Evolutionary conservation across 257 asterid species (phyloP).

Genomic region (Gentiana dahurica): DNA sequence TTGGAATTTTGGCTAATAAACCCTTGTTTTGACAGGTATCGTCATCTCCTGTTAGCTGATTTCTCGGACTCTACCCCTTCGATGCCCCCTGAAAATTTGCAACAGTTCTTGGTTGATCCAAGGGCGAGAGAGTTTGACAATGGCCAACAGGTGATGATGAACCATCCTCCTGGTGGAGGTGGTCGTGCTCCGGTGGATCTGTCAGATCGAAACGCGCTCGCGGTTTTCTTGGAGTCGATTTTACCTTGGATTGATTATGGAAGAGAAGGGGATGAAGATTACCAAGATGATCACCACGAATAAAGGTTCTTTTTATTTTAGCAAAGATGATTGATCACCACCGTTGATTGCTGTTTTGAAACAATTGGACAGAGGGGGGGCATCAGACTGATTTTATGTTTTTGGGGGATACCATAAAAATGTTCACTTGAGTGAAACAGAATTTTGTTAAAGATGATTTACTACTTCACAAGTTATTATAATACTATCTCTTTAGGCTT

Average conservation of each 20-base stretch:
- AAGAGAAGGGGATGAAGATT: conserved; percentile 24
- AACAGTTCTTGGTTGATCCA: conserved; percentile 59
- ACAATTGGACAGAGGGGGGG: too few relatives aligned
- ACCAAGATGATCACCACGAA: conserved; percentile 24
- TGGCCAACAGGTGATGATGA: conserved; percentile 17
- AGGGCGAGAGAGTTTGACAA: conserved; percentile 43
- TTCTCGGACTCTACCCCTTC: conserved; percentile 79
- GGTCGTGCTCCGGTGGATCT: conserved; percentile 35
- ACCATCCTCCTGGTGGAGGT: conserved; percentile 16
- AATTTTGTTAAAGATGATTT: too few relatives aligned
- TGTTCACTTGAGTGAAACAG: too few relatives aligned
- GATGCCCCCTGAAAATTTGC: conserved; percentile 92
- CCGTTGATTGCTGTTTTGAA: too few relatives aligned
- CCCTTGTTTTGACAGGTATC: conserved; percentile 41
- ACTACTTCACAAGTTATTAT: too few relatives aligned
- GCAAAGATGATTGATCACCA: too few relatives aligned
- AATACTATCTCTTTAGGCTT: too few relatives aligned
- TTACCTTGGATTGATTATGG: conserved; percentile 79
- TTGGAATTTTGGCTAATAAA: neutral
- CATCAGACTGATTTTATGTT: too few relatives aligned
- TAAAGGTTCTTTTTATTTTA: too few relatives aligned
- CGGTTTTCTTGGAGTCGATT: conserved; percentile 74
- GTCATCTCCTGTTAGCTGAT: conserved; percentile 66
- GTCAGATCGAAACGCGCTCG: conserved; percentile 57
- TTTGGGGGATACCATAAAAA: too few relatives aligned